Conservation (phyloP, 2,329 filamentous ascomycete genomes). For the Colletotrichum gigasporum region DNA sequence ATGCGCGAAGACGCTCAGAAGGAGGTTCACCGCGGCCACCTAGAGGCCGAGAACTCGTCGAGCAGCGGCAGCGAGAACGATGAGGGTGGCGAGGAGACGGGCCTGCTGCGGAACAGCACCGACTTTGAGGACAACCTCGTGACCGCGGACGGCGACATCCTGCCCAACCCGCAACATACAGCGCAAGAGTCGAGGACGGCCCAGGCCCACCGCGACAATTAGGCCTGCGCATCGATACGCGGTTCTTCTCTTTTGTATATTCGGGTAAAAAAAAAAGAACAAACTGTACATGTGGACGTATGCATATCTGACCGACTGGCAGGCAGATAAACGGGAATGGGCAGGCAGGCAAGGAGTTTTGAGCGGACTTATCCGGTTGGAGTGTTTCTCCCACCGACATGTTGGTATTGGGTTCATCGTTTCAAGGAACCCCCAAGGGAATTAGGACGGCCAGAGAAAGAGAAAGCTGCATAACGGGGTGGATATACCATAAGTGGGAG, state of each 20-base stretch:
- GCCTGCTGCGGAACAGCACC: constrained; percentile 52
- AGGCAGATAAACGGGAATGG: too few species aligned
- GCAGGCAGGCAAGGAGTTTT: constrained; percentile 27
- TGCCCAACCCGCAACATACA: constrained; percentile 44
- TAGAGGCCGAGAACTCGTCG: constrained; percentile 42
- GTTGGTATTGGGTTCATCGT: background rate
- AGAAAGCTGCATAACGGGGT: constrained; percentile 12
- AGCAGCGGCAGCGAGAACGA: constrained; percentile 53
- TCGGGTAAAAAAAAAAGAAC: background rate
- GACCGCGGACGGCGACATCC: constrained; percentile 51
- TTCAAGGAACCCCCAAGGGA: background rate
- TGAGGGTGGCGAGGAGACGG: constrained; percentile 55
- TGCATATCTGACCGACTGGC: constrained; percentile 2
- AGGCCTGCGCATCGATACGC: too few species aligned
- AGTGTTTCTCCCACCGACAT: background rate
- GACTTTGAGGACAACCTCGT: constrained; percentile 49
- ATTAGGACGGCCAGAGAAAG: background rate
- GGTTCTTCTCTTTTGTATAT: constrained; percentile 29
- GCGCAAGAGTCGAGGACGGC: constrained; percentile 31
- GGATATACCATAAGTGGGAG: constrained; percentile 27
- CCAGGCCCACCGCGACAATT: constrained; percentile 31
- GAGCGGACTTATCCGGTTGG: background rate
- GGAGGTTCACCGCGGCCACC: constrained; percentile 55
- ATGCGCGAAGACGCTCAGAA: constrained; percentile 82
- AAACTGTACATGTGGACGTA: constrained; percentile 7